Conservation (phyloP, 768 basidiomycete genomes). For the Rhizopogon rudus region DNA sequence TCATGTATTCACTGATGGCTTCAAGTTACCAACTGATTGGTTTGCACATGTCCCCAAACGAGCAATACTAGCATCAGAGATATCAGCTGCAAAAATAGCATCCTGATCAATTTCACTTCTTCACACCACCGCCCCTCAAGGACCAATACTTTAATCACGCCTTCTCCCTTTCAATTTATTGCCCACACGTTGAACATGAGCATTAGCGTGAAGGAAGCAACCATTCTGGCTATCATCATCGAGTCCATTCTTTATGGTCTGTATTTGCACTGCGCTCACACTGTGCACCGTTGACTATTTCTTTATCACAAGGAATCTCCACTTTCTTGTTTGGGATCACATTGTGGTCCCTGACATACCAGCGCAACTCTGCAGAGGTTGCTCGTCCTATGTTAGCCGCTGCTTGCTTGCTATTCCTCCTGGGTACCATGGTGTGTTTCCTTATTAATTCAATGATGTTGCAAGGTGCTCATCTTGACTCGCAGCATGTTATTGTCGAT, state of each 20-base stretch:
- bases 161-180: neutral
- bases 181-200: neutral
- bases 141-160: too few species aligned
- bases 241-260: slow-evolving; percentile 1
- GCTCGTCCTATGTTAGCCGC: neutral
- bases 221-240: neutral
- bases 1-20: too few species aligned
- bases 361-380: neutral
- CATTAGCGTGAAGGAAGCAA: neutral
- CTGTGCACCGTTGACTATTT: neutral
- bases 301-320: slow-evolving; percentile 1
- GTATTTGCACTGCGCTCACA: neutral
- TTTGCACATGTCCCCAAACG: too few species aligned
- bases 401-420: slow-evolving; percentile 1
- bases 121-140: too few species aligned
- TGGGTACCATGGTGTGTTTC: slow-evolving; percentile 1
- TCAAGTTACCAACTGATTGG: too few species aligned
- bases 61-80: too few species aligned
- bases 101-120: too few species aligned
- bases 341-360: slow-evolving; percentile 3
- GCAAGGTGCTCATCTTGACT: neutral
- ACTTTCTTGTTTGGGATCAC: slow-evolving; percentile 3
- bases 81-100: too few species aligned
- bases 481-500: neutral
- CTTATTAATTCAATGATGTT: neutral